Percentiles rank a stretch among this genome's conserved stretches.
Evolutionary conservation across 2,329 filamentous ascomycete species (phyloP).

Genomic region (Bipolaris gigantea): DNA sequence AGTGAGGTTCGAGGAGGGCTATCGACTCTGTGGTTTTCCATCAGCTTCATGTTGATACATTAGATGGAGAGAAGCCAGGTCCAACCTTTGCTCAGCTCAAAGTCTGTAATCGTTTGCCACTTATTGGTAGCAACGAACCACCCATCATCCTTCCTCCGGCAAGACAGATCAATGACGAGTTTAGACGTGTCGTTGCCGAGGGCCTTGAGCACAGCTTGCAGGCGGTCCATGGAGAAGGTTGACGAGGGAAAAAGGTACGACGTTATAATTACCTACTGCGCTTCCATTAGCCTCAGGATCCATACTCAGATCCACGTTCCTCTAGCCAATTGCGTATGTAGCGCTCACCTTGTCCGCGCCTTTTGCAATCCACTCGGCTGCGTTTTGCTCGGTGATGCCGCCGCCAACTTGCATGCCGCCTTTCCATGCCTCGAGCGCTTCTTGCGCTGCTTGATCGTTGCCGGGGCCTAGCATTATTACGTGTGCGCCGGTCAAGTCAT

Average conservation of each 20-base stretch:
- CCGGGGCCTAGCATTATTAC: constrained; percentile 95
- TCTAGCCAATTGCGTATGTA: background rate
- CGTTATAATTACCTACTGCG: constrained; percentile 86
- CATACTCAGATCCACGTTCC: background rate
- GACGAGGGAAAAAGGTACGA: constrained; percentile 89
- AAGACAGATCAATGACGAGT: constrained; percentile 94
- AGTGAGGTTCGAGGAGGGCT: constrained; percentile 79
- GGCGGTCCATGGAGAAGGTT: constrained; percentile 74
- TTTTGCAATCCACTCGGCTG: constrained; percentile 78
- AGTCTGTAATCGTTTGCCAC: constrained; percentile 97
- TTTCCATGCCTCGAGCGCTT: constrained; percentile 79
- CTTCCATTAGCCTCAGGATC: background rate
- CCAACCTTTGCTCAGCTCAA: constrained; percentile 83
- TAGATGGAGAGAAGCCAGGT: constrained; percentile 21
- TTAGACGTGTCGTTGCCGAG: constrained; percentile 75
- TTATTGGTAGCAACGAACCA: constrained; percentile 99
- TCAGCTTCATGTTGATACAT: background rate
- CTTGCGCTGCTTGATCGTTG: constrained; percentile 77
- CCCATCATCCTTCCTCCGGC: constrained; percentile 70
- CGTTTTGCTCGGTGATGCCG: constrained; percentile 87
- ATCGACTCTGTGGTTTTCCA: constrained; percentile 67
- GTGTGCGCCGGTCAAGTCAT: constrained; percentile 76
- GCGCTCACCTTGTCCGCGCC: constrained; percentile 82
- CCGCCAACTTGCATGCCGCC: constrained; percentile 84
- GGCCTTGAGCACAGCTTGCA: constrained; percentile 72